Conservation (phyloP, 495 filamentous ascomycete genomes). For the Xylona heveae region DNA sequence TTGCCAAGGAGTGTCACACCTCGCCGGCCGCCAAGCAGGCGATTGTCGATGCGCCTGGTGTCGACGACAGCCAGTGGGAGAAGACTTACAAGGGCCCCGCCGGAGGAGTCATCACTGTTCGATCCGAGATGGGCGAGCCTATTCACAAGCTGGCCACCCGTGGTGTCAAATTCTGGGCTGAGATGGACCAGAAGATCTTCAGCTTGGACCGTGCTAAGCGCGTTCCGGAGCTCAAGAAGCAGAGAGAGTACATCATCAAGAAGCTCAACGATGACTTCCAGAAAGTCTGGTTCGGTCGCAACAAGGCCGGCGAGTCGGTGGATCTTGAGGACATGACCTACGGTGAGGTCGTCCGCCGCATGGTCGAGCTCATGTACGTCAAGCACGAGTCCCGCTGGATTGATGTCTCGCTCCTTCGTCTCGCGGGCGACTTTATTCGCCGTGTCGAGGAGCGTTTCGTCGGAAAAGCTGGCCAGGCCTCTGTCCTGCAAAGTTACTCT, state of each 20-base stretch:
- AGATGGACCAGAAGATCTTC: slow-evolving; percentile 97
- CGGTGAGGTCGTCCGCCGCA: slow-evolving; percentile 69
- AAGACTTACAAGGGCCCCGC: slow-evolving; percentile 85
- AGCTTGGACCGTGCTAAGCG: slow-evolving; percentile 88
- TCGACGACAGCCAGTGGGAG: slow-evolving; percentile 84
- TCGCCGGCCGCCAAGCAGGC: slow-evolving; percentile 86
- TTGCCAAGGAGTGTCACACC: slow-evolving; percentile 84
- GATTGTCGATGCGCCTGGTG: slow-evolving; percentile 73
- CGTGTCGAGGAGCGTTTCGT: slow-evolving; percentile 90
- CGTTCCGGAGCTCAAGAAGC: slow-evolving; percentile 76
- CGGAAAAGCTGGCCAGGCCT: slow-evolving; percentile 37
- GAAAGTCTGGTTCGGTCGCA: slow-evolving; percentile 95
- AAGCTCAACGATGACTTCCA: slow-evolving; percentile 97
- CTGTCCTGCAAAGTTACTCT: slow-evolving; percentile 63
- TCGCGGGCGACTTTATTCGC: slow-evolving; percentile 88
- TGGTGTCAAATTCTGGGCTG: slow-evolving; percentile 87
- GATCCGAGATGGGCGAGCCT: slow-evolving; percentile 97
- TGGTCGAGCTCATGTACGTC: slow-evolving; percentile 94
- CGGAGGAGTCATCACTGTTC: slow-evolving; percentile 89
- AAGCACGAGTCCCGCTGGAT: slow-evolving; percentile 92
- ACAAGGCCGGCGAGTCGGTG: slow-evolving; percentile 59
- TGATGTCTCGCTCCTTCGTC: slow-evolving; percentile 54
- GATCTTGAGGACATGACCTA: slow-evolving; percentile 99
- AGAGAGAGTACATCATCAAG: slow-evolving; percentile 85
- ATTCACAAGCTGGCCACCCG: slow-evolving; percentile 96